Conservation (phyloP, 208 protist species). For the Wallacemonas rigidus region DNA sequence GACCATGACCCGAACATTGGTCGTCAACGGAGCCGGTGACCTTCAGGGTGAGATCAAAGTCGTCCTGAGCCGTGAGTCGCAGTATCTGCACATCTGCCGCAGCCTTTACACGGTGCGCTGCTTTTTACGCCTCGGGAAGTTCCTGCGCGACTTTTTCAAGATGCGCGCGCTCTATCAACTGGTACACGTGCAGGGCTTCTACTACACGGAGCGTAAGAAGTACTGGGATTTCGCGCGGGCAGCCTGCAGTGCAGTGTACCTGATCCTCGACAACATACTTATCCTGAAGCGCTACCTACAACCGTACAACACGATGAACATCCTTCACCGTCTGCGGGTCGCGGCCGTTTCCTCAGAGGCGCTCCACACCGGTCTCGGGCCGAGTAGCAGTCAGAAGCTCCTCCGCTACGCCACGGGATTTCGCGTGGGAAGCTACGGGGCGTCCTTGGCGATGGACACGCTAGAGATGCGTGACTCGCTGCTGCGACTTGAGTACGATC, state of each 20-base stretch:
- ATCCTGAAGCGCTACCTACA: conserved; percentile 31
- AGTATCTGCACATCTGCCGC: conserved; percentile 20
- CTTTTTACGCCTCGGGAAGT: conserved; percentile 55
- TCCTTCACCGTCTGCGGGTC: conserved; percentile 8
- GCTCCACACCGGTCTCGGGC: conserved; percentile 7
- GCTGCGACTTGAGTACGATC: conserved; percentile 39
- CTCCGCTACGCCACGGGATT: conserved; percentile 11
- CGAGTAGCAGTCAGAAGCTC: not conserved
- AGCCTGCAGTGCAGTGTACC: conserved; percentile 40
- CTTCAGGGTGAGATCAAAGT: conserved; percentile 3
- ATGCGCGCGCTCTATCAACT: conserved; percentile 31
- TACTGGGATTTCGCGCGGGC: conserved; percentile 53
- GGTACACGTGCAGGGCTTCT: conserved; percentile 39
- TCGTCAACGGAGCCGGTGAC: conserved; percentile 5
- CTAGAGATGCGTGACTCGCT: conserved; percentile 44
- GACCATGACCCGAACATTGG: conserved; percentile 2
- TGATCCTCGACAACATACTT: conserved; percentile 45
- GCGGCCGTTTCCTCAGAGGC: conserved; percentile 8
- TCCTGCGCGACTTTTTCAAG: conserved; percentile 41
- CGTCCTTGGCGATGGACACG: conserved; percentile 33
- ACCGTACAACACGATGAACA: conserved; percentile 16
- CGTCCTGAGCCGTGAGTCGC: not conserved
- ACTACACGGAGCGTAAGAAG: conserved; percentile 45
- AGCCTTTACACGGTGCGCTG: conserved; percentile 38
- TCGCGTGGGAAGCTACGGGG: conserved; percentile 35